Evolutionary conservation across 805 yeast species (phyloP).

Genomic region (Hanseniaspora nectarophila): DNA sequence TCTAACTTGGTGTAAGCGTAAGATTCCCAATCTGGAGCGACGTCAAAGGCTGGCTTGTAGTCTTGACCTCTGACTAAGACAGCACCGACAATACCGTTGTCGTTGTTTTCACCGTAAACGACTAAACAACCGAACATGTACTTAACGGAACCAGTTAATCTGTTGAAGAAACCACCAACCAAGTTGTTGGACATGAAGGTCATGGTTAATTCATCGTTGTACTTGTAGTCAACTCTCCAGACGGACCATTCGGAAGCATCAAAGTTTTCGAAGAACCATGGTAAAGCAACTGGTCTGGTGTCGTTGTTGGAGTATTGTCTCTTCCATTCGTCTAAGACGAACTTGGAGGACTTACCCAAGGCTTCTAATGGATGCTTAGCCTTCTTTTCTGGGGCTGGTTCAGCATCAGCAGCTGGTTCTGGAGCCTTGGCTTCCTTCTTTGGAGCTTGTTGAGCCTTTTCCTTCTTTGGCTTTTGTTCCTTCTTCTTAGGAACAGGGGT

Average conservation of each 20-base stretch:
- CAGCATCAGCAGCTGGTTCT: constrained; percentile 2
- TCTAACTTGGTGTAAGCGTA: constrained; percentile 76
- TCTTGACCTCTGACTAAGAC: constrained; percentile 94
- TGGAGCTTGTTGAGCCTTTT: constrained; percentile 30
- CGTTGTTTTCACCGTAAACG: constrained; percentile 96
- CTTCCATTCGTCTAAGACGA: constrained; percentile 78
- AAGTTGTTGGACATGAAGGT: constrained; percentile 96
- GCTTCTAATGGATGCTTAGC: constrained; percentile 81
- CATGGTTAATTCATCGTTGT: constrained; percentile 90
- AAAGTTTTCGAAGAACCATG: constrained; percentile 94
- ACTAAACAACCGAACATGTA: constrained; percentile 87
- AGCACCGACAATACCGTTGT: constrained; percentile 94
- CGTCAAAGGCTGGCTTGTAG: constrained; percentile 79
- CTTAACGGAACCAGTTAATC: constrained; percentile 81
- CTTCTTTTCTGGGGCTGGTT: constrained; percentile 30
- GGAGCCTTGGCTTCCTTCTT: constrained; percentile 30
- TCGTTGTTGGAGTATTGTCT: constrained; percentile 91
- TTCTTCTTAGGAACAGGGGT: constrained; percentile 61
- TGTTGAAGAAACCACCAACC: constrained; percentile 93
- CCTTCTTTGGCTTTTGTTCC: constrained; percentile 35
- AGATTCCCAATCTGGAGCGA: constrained; percentile 99
- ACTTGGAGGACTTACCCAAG: constrained; percentile 55
- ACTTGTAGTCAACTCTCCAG: constrained; percentile 88
- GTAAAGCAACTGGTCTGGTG: constrained; percentile 81
- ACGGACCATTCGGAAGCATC: constrained; percentile 85